Evolutionary conservation across 306 rosid species (phyloP).

Genomic region (Echinosophora koreensis): DNA sequence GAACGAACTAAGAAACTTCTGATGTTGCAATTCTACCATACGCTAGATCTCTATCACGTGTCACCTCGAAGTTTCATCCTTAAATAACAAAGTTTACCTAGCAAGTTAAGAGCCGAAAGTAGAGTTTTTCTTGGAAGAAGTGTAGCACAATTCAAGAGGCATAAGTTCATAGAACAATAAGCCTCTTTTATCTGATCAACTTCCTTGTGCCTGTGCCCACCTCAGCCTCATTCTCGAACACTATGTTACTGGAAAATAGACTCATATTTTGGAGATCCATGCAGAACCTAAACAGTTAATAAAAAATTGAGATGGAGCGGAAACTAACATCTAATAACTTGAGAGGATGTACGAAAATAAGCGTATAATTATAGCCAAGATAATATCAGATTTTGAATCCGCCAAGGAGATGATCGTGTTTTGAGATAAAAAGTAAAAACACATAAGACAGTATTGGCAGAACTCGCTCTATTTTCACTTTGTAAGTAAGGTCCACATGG

Average conservation of each 20-base stretch:
- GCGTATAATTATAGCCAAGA: no score
- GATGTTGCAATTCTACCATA: conserved; percentile 71
- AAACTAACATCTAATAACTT: no score
- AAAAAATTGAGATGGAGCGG: no score
- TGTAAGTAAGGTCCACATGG: neutral
- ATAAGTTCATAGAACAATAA: neutral
- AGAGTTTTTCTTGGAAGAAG: neutral
- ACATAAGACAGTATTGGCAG: no score
- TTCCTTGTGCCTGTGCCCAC: no score
- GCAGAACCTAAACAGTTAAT: no score
- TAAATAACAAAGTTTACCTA: neutral
- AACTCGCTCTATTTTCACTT: neutral
- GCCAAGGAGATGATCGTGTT: neutral
- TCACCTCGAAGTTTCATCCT: no score
- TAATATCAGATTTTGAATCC: neutral
- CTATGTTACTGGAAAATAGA: no score
- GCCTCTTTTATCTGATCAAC: neutral
- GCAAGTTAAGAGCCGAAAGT: neutral
- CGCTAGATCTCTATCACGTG: conserved; percentile 63
- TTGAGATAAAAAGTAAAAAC: neutral
- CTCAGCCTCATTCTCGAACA: no score
- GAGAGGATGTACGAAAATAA: no score
- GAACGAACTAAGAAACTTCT: conserved; percentile 70
- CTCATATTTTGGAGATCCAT: no score
- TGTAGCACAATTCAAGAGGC: neutral